phyloP scores from a whole-genome alignment of 345 rosid genomes.

The Triadica sebifera region DNA sequence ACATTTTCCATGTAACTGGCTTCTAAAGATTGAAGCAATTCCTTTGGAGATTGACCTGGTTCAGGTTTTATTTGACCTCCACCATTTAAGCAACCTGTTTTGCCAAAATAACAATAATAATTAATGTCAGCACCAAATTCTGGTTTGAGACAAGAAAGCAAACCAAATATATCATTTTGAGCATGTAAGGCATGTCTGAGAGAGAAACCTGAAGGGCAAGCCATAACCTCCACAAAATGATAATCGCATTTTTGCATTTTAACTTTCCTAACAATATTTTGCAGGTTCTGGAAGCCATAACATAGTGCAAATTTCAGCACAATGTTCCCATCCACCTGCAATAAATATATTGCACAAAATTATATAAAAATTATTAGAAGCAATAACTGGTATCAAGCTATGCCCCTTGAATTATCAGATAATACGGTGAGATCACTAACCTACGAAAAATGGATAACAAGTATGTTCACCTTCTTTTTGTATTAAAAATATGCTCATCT shows the following conservation, averaged over 20 bases:
- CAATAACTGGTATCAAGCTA: not conserved
- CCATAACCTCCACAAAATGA: conserved; percentile 97
- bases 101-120: not conserved
- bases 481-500: not conserved
- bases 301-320: conserved; percentile 78
- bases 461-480: conserved; percentile 1
- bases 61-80: conserved; percentile 96
- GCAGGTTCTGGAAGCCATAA: conserved; percentile 93
- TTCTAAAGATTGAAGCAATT: conserved; percentile 64
- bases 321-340: conserved; percentile 72
- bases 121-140: conserved; percentile 3
- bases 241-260: conserved; percentile 76
- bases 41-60: conserved; percentile 71
- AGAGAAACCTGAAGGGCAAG: conserved; percentile 83
- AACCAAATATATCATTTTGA: not conserved
- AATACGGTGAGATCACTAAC: not conserved
- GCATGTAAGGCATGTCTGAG: not conserved
- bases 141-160: not conserved
- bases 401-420: not conserved
- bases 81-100: conserved; percentile 84
- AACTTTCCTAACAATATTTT: conserved; percentile 79
- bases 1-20: conserved; percentile 70
- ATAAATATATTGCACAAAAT: conserved; percentile 7
- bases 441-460: not conserved
- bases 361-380: not conserved